A percentile compares a stretch with the other conserved stretches of the same genome.
Evolutionary conservation across 1,284 basidiomycete genomes (phyloP).

Genomic region (Cryptococcus floricola): DNA sequence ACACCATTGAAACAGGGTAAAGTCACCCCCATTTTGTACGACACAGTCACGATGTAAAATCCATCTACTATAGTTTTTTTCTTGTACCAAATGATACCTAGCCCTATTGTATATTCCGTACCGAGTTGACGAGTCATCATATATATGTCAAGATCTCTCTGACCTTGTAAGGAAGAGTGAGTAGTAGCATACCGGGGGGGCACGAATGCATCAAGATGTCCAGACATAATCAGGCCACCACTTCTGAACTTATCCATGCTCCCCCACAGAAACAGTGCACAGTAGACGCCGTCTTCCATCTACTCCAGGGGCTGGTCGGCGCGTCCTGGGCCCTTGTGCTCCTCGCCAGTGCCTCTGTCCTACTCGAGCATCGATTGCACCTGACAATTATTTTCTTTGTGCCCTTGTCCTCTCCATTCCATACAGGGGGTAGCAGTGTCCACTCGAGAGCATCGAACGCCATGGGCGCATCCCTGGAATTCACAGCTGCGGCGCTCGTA

Average conservation of each 20-base stretch:
- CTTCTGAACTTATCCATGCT: conserved; percentile 23
- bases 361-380: conserved; percentile 28
- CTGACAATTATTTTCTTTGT: conserved; percentile 4
- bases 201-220: background rate
- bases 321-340: background rate
- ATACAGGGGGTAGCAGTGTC: background rate
- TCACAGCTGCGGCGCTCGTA: background rate
- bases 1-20: background rate
- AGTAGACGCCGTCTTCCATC: conserved; percentile 12
- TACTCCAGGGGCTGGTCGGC: conserved; percentile 5
- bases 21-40: background rate
- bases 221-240: background rate
- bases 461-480: background rate
- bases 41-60: background rate
- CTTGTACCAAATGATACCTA: background rate
- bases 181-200: no score
- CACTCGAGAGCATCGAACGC: conserved; percentile 1
- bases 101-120: background rate
- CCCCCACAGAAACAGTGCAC: conserved; percentile 35
- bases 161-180: background rate
- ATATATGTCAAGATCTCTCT: background rate
- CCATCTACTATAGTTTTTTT: background rate
- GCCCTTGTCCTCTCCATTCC: background rate
- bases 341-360: conserved; percentile 12
- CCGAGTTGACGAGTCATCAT: background rate